Percentiles rank a stretch among this genome's conserved stretches.
phyloP scores from a whole-genome alignment of 2,329 filamentous ascomycete species.

The Penicillium sp. region DNA sequence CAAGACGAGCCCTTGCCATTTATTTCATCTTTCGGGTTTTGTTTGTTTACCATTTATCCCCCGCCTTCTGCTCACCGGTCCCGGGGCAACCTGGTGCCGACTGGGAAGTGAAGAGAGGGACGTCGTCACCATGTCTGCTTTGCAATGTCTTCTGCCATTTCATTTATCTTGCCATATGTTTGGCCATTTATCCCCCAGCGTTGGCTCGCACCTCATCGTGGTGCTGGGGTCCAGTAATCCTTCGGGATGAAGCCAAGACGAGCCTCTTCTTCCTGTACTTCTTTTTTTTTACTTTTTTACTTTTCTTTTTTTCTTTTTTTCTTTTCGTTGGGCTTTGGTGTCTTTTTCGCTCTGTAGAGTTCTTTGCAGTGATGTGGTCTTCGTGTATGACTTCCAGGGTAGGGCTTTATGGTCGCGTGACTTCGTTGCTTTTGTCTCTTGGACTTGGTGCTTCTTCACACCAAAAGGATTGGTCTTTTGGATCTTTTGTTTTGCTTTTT shows the following conservation, averaged over 20 bases:
- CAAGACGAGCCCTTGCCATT: slow-evolving; percentile 4
- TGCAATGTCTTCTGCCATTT: background rate
- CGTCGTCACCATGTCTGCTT: background rate
- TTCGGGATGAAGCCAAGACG: slow-evolving; percentile 11
- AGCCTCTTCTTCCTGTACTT: background rate
- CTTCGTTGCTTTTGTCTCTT: background rate
- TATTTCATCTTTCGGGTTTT: background rate
- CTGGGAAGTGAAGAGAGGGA: slow-evolving; percentile 1
- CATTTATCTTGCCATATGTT: background rate
- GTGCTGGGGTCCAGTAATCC: slow-evolving; percentile 13
- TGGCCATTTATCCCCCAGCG: slow-evolving; percentile 1
- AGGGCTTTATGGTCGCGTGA: no score
- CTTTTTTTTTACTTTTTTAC: no score
- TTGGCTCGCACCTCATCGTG: slow-evolving; percentile 13
- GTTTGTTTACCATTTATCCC: background rate
- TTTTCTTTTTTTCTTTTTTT: no score
- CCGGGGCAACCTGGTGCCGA: background rate
- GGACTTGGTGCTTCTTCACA: background rate
- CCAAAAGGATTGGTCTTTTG: background rate
- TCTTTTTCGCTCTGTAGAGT: no score
- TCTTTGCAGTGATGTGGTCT: background rate
- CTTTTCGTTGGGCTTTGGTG: background rate
- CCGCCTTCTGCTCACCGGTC: slow-evolving; percentile 1
- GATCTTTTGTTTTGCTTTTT: background rate
- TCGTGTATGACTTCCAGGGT: no score